These are phyloP conservation scores for Fusarium chlamydosporum DNA, from an alignment of 2,329 filamentous ascomycete genomes.

Conservation along the genomic window DNA sequence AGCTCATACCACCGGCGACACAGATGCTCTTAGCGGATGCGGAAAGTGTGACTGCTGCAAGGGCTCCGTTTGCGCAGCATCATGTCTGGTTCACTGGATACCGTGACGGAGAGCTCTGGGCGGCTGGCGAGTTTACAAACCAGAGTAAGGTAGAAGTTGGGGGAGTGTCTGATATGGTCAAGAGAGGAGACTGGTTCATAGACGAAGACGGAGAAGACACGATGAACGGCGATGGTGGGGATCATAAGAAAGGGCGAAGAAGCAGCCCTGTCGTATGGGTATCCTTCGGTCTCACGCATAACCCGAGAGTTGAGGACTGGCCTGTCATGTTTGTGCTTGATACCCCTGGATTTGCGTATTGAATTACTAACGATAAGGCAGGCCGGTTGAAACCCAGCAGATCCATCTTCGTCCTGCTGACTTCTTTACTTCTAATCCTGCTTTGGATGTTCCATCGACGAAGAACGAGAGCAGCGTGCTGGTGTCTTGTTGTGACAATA, in stretches of 20 bases:
- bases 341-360: neutral
- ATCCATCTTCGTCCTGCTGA: constrained; percentile 55
- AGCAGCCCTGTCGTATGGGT: constrained; percentile 61
- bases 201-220: constrained; percentile 40
- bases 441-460: constrained; percentile 60
- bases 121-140: constrained; percentile 66
- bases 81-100: constrained; percentile 65
- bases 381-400: constrained; percentile 33
- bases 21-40: constrained; percentile 64
- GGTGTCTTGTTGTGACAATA: constrained; percentile 53
- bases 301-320: constrained; percentile 65
- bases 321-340: constrained; percentile 63
- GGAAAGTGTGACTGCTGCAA: constrained; percentile 58
- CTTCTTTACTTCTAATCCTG: constrained; percentile 64
- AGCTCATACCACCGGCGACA: constrained; percentile 61
- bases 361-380: neutral
- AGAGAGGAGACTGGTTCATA: constrained; percentile 63
- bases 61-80: constrained; percentile 63
- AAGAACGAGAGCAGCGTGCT: constrained; percentile 60
- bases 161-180: constrained; percentile 63
- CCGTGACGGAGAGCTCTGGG: constrained; percentile 65
- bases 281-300: constrained; percentile 65
- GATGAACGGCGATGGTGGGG: neutral
- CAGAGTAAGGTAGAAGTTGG: constrained; percentile 62
- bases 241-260: constrained; percentile 42